A percentile compares a stretch with the other conserved stretches of the same genome.
phyloP scores from a whole-genome alignment of 2,329 filamentous ascomycete genomes.

The Talaromyces sp. region DNA sequence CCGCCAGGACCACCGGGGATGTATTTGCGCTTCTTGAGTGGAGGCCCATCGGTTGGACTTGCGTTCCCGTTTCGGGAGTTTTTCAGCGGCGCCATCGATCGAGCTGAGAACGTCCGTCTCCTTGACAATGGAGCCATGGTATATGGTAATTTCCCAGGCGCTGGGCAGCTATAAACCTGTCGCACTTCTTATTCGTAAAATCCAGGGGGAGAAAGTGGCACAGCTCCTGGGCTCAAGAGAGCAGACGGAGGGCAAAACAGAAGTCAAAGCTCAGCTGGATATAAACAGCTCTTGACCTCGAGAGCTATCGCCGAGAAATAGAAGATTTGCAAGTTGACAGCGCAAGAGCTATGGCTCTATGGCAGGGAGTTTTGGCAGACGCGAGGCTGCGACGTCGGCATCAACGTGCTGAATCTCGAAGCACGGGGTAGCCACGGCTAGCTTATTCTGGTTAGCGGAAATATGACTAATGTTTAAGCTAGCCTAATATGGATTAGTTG shows the following conservation, averaged over 20 bases:
- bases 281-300: neutral
- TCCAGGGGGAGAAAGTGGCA: slow-evolving; percentile 6
- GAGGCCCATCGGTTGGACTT: slow-evolving; percentile 52
- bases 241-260: neutral
- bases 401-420: slow-evolving; percentile 17
- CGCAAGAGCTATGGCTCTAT: slow-evolving; percentile 13
- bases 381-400: slow-evolving; percentile 15
- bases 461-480: neutral
- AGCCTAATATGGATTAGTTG: neutral
- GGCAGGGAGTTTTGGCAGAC: slow-evolving; percentile 13
- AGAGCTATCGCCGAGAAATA: neutral
- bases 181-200: neutral
- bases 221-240: neutral
- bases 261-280: neutral
- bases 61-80: slow-evolving; percentile 29
- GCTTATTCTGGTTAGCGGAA: neutral
- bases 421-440: slow-evolving; percentile 15
- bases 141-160: neutral
- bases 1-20: slow-evolving; percentile 83
- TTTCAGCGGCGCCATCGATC: slow-evolving; percentile 33
- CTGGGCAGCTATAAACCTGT: neutral
- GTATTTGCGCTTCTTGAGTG: slow-evolving; percentile 71
- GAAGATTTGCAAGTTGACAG: neutral
- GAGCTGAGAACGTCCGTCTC: slow-evolving; percentile 28
- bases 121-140: slow-evolving; percentile 35